These are phyloP conservation scores for Acanthamoeba triangularis DNA, from an alignment of 208 protist genomes.

Conservation along the genomic window DNA sequence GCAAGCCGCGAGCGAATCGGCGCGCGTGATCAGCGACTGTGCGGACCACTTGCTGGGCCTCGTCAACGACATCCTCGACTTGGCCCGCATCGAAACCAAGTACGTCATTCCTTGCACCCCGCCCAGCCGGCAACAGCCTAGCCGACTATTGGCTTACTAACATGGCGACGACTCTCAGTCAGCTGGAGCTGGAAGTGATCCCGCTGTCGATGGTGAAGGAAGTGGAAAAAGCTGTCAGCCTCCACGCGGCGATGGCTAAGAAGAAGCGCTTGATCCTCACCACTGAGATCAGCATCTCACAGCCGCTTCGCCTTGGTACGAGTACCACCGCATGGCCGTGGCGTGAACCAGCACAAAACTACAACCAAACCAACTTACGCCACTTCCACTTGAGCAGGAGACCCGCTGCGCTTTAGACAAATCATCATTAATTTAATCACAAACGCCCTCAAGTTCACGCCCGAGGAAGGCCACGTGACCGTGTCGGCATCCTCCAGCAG, in stretches of 20 bases:
- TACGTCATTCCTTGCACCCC: neutral
- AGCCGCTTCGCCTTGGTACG: neutral
- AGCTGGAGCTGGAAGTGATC: conserved; percentile 6
- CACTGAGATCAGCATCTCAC: neutral
- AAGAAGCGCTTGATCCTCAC: neutral
- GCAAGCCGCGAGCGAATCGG: neutral
- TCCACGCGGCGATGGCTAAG: neutral
- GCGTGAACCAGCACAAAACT: too few species aligned
- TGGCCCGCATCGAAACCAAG: conserved; percentile 31
- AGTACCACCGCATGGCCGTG: too few species aligned
- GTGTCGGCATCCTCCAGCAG: neutral
- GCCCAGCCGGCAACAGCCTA: too few species aligned
- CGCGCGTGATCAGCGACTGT: conserved; percentile 33
- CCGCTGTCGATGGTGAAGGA: neutral
- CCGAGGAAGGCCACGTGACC: neutral
- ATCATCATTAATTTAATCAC: conserved; percentile 23
- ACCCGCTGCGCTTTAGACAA: conserved; percentile 13
- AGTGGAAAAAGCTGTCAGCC: neutral
- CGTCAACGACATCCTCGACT: conserved; percentile 51
- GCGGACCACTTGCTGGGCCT: conserved; percentile 46
- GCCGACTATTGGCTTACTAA: neutral
- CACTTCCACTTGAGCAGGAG: neutral
- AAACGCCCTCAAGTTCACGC: conserved; percentile 43
- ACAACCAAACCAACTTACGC: neutral
- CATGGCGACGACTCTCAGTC: neutral